A percentile compares a stretch with the other conserved stretches of the same genome.
Evolutionary conservation across 768 basidiomycete genomes (phyloP).

Genomic region (Inosperma sp.): DNA sequence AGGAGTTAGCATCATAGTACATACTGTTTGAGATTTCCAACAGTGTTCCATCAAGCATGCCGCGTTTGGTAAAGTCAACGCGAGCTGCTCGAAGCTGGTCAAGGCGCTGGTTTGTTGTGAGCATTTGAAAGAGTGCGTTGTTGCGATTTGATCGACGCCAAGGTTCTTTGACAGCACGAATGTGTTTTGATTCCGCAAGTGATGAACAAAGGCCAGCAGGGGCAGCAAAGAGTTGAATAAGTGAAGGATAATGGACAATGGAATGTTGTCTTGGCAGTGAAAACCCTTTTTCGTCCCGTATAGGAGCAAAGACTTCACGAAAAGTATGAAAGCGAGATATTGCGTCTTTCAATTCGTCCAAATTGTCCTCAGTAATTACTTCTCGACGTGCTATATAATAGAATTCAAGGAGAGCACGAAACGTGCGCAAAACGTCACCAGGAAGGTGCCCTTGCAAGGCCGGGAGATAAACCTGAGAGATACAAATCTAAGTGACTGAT

Average conservation of each 20-base stretch:
- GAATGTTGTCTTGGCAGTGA: conserved; percentile 23
- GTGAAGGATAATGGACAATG: conserved; percentile 14
- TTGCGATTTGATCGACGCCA: conserved; percentile 25
- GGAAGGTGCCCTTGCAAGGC: too few relatives aligned
- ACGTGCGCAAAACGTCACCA: too few relatives aligned
- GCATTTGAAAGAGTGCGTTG: conserved; percentile 27
- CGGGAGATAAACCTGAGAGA: conserved; percentile 25
- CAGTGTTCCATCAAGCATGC: conserved; percentile 9
- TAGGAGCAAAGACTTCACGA: conserved; percentile 24
- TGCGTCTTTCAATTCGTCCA: conserved; percentile 16
- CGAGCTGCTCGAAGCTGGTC: conserved; percentile 20
- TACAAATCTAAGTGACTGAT: background rate
- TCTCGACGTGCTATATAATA: conserved; percentile 28
- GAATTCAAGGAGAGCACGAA: too few relatives aligned
- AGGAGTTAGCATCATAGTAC: background rate
- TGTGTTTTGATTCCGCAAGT: conserved; percentile 30
- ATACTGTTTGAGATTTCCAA: too few relatives aligned
- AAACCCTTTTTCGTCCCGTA: conserved; percentile 2
- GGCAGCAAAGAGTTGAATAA: conserved; percentile 22
- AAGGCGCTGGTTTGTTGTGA: too few relatives aligned
- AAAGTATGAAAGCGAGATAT: conserved; percentile 26
- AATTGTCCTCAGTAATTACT: conserved; percentile 8
- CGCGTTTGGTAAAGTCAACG: conserved; percentile 7
- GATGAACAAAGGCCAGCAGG: conserved; percentile 29
- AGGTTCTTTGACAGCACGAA: too few relatives aligned